Percentiles rank a stretch among this genome's conserved stretches.
Conservation (phyloP, 768 basidiomycete species). For the Pleurotus ostreatus region DNA sequence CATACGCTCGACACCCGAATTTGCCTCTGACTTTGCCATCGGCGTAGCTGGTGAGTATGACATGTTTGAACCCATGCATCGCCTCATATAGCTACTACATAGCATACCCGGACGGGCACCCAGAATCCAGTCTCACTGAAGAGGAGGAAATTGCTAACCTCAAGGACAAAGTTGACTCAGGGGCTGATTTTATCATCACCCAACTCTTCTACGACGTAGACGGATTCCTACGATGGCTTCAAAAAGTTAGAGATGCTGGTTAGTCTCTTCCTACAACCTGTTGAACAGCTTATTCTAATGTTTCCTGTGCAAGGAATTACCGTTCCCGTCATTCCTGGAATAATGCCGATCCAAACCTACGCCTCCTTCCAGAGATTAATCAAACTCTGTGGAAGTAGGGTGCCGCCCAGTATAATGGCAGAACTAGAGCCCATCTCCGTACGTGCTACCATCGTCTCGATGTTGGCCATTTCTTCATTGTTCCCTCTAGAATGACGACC, state of each 20-base stretch:
- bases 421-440: slow-evolving; percentile 78
- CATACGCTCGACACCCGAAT: slow-evolving; percentile 74
- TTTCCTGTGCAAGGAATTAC: slow-evolving; percentile 60
- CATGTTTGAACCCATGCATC: background rate
- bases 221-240: slow-evolving; percentile 76
- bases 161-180: slow-evolving; percentile 87
- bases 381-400: slow-evolving; percentile 78
- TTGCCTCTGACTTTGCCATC: slow-evolving; percentile 83
- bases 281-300: background rate
- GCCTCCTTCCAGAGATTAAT: slow-evolving; percentile 88
- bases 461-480: background rate
- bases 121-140: slow-evolving; percentile 54
- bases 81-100: slow-evolving; percentile 3
- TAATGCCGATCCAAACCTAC: slow-evolving; percentile 98
- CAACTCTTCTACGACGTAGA: slow-evolving; percentile 98
- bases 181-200: slow-evolving; percentile 94
- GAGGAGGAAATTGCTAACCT: slow-evolving; percentile 66
- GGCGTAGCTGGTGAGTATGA: slow-evolving; percentile 78
- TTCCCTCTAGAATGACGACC: slow-evolving; percentile 75
- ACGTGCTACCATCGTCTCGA: slow-evolving; percentile 17
- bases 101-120: slow-evolving; percentile 92
- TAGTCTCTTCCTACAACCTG: slow-evolving; percentile 13
- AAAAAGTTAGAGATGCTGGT: slow-evolving; percentile 72
- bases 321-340: slow-evolving; percentile 89
- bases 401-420: slow-evolving; percentile 63